Base-by-base conservation (phyloP, 2,329 filamentous ascomycete species). In the Venturia oleaginea region DNA sequence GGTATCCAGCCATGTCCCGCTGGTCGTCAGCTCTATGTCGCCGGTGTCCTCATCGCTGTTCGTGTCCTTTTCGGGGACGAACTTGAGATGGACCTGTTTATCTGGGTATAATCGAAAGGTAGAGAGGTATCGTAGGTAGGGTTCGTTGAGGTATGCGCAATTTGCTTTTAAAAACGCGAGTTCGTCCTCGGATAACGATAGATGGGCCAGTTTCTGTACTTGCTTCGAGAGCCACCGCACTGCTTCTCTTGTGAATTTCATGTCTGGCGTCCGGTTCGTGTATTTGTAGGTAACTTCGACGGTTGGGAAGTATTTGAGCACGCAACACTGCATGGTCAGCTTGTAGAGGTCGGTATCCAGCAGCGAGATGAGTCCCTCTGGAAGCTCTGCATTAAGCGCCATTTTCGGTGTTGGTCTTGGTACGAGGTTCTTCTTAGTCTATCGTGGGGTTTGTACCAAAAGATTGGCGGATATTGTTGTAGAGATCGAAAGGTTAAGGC, bases 261-360 rank as follows among this genome's bases (percentile, higher is more conserved):
- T 96, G 67, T 96, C 86, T 8, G 91, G 91, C 1, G 94, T 99
- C 61, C 94, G 89, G 75, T 99, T 99, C 62, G 92, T 97, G 78
- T 95, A 97, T 66, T 89, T 86, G 73, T 97, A 99, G 2, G 90
- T 92, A 65, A 97, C 94, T 55, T 87, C 84, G 65, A 80, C 79
- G 65, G 92, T 82, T 40, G 88, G 88, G 76, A 96, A 97, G 79
- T 92, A 95, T 76, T 95, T 95, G 69, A 95, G 84, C 68, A 97
- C 88, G 67, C 75, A 76, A 63, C 75, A 96, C 87, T 99, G 94
- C 94, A 99, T 99, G 24, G 94, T 99, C 76, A 99, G 78, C 78
- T 99, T 99, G 84, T 97, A 99, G 67, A 99, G 77, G 74, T 89
- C 86, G 1, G 80, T 82, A 65, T 82, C 80, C 57, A 82, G 71